Conservation (phyloP, 805 yeast genomes). For the Myxozyma neglecta region DNA sequence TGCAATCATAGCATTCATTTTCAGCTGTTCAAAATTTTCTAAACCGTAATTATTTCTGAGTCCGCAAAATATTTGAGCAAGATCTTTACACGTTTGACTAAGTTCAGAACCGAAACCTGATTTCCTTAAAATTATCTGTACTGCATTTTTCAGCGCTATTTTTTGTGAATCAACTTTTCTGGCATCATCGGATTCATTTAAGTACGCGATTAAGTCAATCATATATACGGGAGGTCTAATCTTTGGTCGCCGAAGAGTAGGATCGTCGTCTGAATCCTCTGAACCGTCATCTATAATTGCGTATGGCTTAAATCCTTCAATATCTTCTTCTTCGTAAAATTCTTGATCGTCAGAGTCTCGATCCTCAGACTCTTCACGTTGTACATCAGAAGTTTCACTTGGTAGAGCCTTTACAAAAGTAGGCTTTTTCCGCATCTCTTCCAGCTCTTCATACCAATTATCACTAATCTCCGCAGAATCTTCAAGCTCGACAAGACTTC, state of each 20-base stretch:
- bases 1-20: constrained; percentile 64
- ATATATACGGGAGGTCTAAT: constrained; percentile 63
- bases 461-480: constrained; percentile 12
- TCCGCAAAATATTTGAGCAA: constrained; percentile 54
- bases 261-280: constrained; percentile 57
- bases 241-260: constrained; percentile 43
- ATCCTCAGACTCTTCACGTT: background rate
- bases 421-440: constrained; percentile 1
- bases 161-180: constrained; percentile 52
- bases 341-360: constrained; percentile 7
- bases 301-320: constrained; percentile 36
- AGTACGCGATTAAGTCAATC: constrained; percentile 64
- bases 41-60: constrained; percentile 59
- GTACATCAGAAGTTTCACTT: background rate
- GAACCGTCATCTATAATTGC: constrained; percentile 40
- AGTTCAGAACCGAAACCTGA: constrained; percentile 61
- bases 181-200: constrained; percentile 47
- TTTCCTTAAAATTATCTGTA: constrained; percentile 67
- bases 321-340: constrained; percentile 40
- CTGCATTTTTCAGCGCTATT: constrained; percentile 53
- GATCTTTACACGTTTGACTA: constrained; percentile 53
- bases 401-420: background rate
- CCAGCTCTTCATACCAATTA: constrained; percentile 28
- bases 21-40: constrained; percentile 59
- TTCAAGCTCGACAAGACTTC: constrained; percentile 20